Base-by-base conservation (phyloP, 768 basidiomycete genomes). In the Infundibulicybe gibba region DNA sequence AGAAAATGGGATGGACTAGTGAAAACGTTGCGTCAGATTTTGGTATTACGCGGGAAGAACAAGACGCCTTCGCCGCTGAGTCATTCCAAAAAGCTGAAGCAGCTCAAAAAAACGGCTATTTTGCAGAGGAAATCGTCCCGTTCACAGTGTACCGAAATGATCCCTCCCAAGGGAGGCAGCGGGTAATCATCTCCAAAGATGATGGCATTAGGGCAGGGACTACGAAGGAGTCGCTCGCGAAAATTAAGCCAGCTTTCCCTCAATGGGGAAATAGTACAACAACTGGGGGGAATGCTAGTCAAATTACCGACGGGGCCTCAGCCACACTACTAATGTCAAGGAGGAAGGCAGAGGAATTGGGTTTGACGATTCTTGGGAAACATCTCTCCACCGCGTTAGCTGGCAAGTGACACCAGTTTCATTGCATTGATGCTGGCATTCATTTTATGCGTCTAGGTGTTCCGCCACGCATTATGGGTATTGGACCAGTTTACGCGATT, bases 1-100 rank as follows among this genome's bases (percentile, higher is more conserved):
- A 81, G 59, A 86, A 85, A 30, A 93, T 92, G 90, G 90, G 90
- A 6, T 91, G 90, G 90, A 90, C 90, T 5, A 85, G 83, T 53
- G 90, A 93, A 65, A 93, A 90, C 51, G 87, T 93, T 30, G 90
- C 90, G 0, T 64, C 67, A 30, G 87, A 91, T 37, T 91, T 81
- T 63, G 64, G 77, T 48, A 69, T 93, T 48, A 76, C 84, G 41
- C 76, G 90, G 32, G 80, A 87, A 43, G 79, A 84, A 47, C 88
- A 90, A 73, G 90, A 93, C 58, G 71, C 69, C 32, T 84, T 80
- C 57, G 84, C 90, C 2, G 85, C 89, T 2, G 58, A 66, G 40
- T 93, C 90, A 0, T 90, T 85, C 62, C 84, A 85, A 54, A 83
- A 82, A 14, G 90, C 90, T 17, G 88, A 90, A 64, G 69, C 65